These are phyloP conservation scores for Phlyctochytrium planicorne DNA, from an alignment of 192 early-diverging fungal species.

Conservation along the genomic window DNA sequence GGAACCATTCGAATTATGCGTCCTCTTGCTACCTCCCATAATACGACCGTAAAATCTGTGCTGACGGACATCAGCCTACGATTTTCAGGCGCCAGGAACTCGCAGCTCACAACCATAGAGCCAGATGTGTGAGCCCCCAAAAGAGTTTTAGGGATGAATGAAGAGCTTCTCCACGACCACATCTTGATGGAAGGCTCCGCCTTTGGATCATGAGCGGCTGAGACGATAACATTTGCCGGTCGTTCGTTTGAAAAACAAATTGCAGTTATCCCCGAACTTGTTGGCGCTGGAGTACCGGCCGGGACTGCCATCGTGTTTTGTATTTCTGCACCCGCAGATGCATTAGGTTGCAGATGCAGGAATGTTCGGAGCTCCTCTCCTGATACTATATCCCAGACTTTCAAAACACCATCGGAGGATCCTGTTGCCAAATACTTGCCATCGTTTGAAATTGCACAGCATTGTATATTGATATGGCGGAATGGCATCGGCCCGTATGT, in stretches of 20 bases:
- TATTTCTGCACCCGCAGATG: not conserved
- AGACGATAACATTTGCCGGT: conserved; percentile 7
- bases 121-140: conserved; percentile 15
- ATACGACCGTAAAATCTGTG: conserved; percentile 14
- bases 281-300: not conserved
- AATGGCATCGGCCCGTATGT: conserved; percentile 22
- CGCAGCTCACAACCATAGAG: conserved; percentile 9
- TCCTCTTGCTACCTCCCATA: conserved; percentile 32
- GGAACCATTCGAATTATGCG: conserved; percentile 5
- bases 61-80: conserved; percentile 24
- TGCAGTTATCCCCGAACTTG: conserved; percentile 15
- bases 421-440: conserved; percentile 79
- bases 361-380: conserved; percentile 38
- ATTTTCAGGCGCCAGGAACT: conserved; percentile 27
- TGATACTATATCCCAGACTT: conserved; percentile 77
- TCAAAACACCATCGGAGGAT: conserved; percentile 76
- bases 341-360: conserved; percentile 11
- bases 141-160: conserved; percentile 9
- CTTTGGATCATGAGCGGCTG: conserved; percentile 18
- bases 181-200: conserved; percentile 21
- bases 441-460: conserved; percentile 30
- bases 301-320: not conserved
- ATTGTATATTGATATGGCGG: conserved; percentile 23
- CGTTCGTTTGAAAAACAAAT: conserved; percentile 23
- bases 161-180: conserved; percentile 10